Evolutionary conservation across 2,329 filamentous ascomycete species (phyloP).

Genomic region (Whalleya microplaca): DNA sequence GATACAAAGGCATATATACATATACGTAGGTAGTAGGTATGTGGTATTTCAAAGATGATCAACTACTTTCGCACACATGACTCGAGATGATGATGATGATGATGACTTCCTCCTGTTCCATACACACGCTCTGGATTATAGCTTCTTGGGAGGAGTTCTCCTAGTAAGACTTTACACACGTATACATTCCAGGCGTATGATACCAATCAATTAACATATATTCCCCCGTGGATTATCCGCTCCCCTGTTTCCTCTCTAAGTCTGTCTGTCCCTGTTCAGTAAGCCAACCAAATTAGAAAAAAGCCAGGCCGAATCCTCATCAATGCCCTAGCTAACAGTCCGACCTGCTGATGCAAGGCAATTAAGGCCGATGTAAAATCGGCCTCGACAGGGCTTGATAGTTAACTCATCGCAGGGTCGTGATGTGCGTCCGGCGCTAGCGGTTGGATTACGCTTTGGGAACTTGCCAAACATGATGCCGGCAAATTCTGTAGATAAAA

Average conservation of each 20-base stretch:
- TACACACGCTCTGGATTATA: background rate
- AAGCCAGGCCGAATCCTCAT: background rate
- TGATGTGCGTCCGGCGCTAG: slow-evolving; percentile 29
- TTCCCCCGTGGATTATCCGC: background rate
- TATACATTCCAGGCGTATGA: background rate
- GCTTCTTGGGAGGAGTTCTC: background rate
- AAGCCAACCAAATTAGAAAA: background rate
- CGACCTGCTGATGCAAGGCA: background rate
- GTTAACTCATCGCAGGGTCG: slow-evolving; percentile 17
- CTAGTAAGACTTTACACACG: background rate
- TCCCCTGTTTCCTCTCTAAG: background rate
- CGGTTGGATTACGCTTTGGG: slow-evolving; percentile 14
- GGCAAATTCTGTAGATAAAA: slow-evolving; percentile 14
- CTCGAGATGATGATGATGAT: background rate
- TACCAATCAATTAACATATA: background rate
- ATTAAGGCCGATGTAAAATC: slow-evolving; percentile 10
- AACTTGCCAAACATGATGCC: slow-evolving; percentile 10
- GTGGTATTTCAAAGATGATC: background rate
- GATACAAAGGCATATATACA: background rate
- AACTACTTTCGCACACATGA: background rate
- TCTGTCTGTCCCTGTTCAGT: background rate
- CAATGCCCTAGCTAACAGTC: background rate
- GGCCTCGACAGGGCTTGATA: slow-evolving; percentile 14
- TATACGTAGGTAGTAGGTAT: background rate
- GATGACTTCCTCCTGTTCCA: background rate